Evolutionary conservation across 73 alveolate species (phyloP).

Genomic region (Chromera velia): DNA sequence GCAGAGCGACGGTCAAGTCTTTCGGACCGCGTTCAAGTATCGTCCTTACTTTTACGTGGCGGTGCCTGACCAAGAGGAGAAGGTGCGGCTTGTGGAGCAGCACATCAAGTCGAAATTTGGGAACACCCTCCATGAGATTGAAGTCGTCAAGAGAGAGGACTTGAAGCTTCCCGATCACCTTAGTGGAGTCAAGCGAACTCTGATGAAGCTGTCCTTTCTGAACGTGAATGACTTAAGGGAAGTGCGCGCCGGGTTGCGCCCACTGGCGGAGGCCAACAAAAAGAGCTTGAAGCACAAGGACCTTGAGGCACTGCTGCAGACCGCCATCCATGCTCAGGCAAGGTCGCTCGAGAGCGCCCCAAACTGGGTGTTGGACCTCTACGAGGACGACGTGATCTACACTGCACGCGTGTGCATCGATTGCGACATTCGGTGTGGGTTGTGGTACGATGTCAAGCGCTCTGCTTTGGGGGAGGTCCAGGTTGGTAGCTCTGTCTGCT

Average conservation of each 20-base stretch:
- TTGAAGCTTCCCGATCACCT: not conserved
- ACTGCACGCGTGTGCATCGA: constrained; percentile 68
- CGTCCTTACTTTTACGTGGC: constrained; percentile 83
- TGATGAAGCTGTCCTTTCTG: not conserved
- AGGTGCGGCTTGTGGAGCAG: not conserved
- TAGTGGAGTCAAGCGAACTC: not conserved
- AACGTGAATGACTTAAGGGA: not conserved
- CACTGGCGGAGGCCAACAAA: not conserved
- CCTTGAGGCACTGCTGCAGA: not conserved
- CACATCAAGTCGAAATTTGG: not conserved
- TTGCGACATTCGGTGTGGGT: constrained; percentile 63
- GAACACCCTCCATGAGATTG: not conserved
- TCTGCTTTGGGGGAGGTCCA: no score
- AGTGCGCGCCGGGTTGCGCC: not conserved
- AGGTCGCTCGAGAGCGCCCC: not conserved
- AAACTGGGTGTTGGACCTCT: constrained; percentile 1
- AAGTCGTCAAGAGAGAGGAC: not conserved
- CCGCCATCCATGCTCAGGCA: no score
- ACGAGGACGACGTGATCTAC: constrained; percentile 64
- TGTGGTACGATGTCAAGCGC: constrained; percentile 65
- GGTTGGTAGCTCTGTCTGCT: no score
- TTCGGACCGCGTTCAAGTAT: constrained; percentile 61
- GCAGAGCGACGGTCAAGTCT: constrained; percentile 48
- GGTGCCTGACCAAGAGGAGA: constrained; percentile 48
- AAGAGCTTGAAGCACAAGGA: not conserved